Evolutionary conservation across 2,329 filamentous ascomycete species (phyloP), one percentile per base, ranked within the genome.

Genomic region (Didymella exigua): DNA sequence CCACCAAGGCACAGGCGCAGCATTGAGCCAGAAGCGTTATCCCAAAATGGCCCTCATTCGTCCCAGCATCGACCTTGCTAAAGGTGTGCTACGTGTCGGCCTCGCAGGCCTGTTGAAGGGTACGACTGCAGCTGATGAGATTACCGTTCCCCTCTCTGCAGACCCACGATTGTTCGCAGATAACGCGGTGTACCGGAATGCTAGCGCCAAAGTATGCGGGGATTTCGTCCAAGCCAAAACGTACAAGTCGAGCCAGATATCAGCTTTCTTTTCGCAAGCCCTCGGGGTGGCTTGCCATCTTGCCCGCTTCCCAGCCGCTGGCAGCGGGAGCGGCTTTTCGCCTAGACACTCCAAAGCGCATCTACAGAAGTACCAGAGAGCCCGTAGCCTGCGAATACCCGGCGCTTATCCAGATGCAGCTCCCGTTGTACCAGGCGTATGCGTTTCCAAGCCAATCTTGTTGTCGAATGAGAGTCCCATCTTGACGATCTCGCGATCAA

Each of bases 381-480:
- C 61, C 62, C 62, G 60, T 56, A 59, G 45, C 42, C 63, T 64
- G 59, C 67, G 65, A 42, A 77, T 86, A 66, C 83, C 84, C 8
- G 82, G 82, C 4, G 78, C 81, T 18, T 86, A 84, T 58, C 84
- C 83, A 62, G 72, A 74, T 58, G 56, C 68, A n/a, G 61, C 26
- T 75, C 34, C 78, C 81, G 1, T 63, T 46, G 66, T 61, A 61
- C 64, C 81, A 82, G 16, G 84, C 81, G 18, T 83, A 82, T 8
- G 81, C 82, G 62, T 67, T 63, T 70, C 71, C 49, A 73, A 82
- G 46, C 84, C 86, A 3, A 92, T 98, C 29, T 78, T 95, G 0
- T 79, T 99, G 3, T 90, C 93, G 21, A 99, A 99, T 71, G 95
- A 98, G 75, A 96, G 91, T 48, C 93, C 95, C 0, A 96, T 99